Evolutionary conservation across 2,329 filamentous ascomycete species (phyloP), one percentile per base, ranked within the genome.

Genomic region (Colletotrichum gloeosporioides): DNA sequence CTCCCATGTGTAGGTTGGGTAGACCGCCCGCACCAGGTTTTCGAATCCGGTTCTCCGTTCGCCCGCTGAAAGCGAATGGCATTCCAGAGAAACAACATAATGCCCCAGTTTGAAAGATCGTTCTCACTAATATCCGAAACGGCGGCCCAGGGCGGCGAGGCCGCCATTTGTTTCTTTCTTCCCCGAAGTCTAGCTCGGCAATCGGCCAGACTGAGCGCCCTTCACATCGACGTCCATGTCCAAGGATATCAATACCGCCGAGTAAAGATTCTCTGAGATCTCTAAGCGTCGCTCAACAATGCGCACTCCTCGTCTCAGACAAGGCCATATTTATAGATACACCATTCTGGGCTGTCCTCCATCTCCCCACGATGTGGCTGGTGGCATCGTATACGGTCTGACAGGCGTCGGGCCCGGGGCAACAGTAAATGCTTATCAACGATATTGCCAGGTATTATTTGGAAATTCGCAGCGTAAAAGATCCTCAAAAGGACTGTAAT

Each of bases 321-420:
- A 31, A 2, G 7, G 29, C 29, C 3, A 2, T 9, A 31, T 31
- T 31, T 6, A 9, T 6, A 31, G 29, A 31, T 29, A 29, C 29
- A 8, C 44, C 44, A 1, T 13, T 22, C 44, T 0, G 44, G 9
- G n/a, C 22, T 10, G 44, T 49, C 0, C 0, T 13, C 1, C n/a
- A n/a, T 1, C n/a, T 22, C n/a, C n/a, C 10, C 22, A n/a, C 9
- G 44, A 53, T 53, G 10, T 22, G 22, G 44, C 3, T 22, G 44
- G n/a, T 0, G n/a, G n/a, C 44, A 44, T 13, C n/a, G 0, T 0
- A 22, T 4, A 22, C 3, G 22, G n/a, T 22, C 3, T 3, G 3
- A 6, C 18, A 8, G n/a, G 10, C n/a, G 10, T 22, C 4, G 12
- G 44, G 44, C 44, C n/a, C 44, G 44, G 44, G 6, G 3, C 44